Evolutionary conservation across 768 basidiomycete species (phyloP).

Genomic region (Kwoniella shandongensis): DNA sequence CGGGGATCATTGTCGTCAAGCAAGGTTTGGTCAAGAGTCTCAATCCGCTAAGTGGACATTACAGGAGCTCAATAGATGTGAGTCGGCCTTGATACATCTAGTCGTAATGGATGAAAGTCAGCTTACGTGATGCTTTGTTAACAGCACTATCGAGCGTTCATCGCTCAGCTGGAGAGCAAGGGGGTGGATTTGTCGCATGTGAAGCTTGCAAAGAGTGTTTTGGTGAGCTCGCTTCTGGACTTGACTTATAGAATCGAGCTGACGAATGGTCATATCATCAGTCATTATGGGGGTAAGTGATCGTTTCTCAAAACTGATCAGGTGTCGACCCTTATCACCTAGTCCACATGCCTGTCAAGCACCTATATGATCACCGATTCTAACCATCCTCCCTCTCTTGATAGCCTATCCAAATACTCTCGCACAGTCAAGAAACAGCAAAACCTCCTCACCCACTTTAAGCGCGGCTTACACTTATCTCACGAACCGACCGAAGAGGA

Average conservation of each 20-base stretch:
- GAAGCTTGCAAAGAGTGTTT: constrained; percentile 64
- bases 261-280: background rate
- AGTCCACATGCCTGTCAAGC: too few species aligned
- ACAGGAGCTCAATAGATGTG: constrained; percentile 63
- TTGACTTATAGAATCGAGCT: background rate
- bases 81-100: constrained; percentile 15
- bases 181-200: constrained; percentile 66
- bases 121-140: background rate
- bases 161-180: constrained; percentile 59
- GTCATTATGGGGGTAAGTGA: constrained; percentile 31
- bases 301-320: too few species aligned
- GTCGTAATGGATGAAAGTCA: background rate
- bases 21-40: constrained; percentile 63
- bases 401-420: constrained; percentile 31
- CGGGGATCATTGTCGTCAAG: constrained; percentile 67
- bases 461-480: constrained; percentile 24
- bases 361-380: too few species aligned
- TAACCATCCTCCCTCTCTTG: too few species aligned
- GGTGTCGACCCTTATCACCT: too few species aligned
- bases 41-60: constrained; percentile 69
- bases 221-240: constrained; percentile 42
- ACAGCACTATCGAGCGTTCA: constrained; percentile 65
- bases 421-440: constrained; percentile 30
- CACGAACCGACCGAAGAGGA: constrained; percentile 39
- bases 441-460: constrained; percentile 21